These are phyloP conservation scores for Cyberlindnera subsufficiens DNA, from an alignment of 805 yeast genomes.

Conservation along the genomic window DNA sequence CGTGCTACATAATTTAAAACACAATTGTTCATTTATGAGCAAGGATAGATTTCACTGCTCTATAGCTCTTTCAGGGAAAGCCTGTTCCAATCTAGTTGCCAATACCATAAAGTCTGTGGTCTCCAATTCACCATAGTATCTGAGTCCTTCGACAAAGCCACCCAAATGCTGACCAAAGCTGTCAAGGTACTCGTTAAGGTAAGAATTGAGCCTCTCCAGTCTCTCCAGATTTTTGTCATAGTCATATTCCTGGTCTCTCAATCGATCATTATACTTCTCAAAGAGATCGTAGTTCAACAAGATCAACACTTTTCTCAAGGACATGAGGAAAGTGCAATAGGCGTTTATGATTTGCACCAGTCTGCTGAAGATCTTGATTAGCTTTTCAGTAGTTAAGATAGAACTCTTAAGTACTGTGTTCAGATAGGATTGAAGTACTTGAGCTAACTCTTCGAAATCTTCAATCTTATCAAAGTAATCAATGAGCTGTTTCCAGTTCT, in stretches of 20 bases:
- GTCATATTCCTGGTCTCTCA: slow-evolving; percentile 34
- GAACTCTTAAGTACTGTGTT: slow-evolving; percentile 63
- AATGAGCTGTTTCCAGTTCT: slow-evolving; percentile 41
- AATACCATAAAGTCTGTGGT: slow-evolving; percentile 38
- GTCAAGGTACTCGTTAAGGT: slow-evolving; percentile 37
- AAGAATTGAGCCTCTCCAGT: slow-evolving; percentile 33
- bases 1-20: background rate
- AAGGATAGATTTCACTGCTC: background rate
- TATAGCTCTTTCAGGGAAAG: slow-evolving; percentile 16
- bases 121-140: slow-evolving; percentile 44
- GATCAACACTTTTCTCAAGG: slow-evolving; percentile 51
- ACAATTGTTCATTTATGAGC: background rate
- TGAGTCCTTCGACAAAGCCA: slow-evolving; percentile 40
- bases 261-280: slow-evolving; percentile 29
- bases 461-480: slow-evolving; percentile 21
- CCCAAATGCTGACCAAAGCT: slow-evolving; percentile 38
- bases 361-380: slow-evolving; percentile 41
- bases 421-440: slow-evolving; percentile 48
- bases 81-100: slow-evolving; percentile 35
- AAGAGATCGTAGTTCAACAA: slow-evolving; percentile 42
- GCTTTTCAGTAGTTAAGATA: slow-evolving; percentile 52
- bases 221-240: slow-evolving; percentile 33
- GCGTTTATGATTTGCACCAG: slow-evolving; percentile 42
- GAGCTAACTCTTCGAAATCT: slow-evolving; percentile 38
- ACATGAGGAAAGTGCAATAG: slow-evolving; percentile 41